Base-by-base conservation (phyloP, 306 rosid species). In the Trifolium repens region DNA sequence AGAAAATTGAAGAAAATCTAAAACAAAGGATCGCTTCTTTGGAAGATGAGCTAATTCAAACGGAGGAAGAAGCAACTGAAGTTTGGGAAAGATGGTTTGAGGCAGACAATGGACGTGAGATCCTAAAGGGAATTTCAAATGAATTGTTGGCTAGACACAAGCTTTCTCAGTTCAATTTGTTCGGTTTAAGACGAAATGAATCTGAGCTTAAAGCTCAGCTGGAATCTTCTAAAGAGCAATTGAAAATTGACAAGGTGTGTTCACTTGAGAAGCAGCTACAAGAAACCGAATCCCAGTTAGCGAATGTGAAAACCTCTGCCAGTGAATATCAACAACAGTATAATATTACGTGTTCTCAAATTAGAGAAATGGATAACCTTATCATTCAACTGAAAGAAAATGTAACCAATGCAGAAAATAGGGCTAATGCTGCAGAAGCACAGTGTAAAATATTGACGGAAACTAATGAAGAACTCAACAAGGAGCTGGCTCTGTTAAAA, bases 31-130 rank as follows among this genome's bases (percentile, higher is more conserved):
- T 86, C 8, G 67, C 27, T 34, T 85, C 92, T 71, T 78, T 87
- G 70, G 90, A 88, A 72, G 81, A 83, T 72, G 91, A 86, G 77
- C 59, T 81, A 80, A 73, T 75, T 77, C 75, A 61, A 65, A 57
- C 72, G 74, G 98, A 82, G 79, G 94, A 88, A 81, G 94, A 94
- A 87, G 81, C 81, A 72, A 84, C 73, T 39, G 88, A 85, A 76
- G 78, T 65, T 65, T 90, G 88, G 88, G 90, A 78, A 74, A 91
- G 84, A 73, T 88, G 89, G 87, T 80, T 88, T 55, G 85, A 87
- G 80, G 88, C 89, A 67, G 94, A 91, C 79, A 87, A 86, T 79
- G 81, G 85, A 50, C 44, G 77, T 73, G 94, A 73, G 52, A 83
- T 84, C 67, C 80, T 90, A 71, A 78, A 3, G 76, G 93, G 93